Base-by-base conservation (phyloP, 352 stramenopile species). In the Phytophthora kernoviae region DNA sequence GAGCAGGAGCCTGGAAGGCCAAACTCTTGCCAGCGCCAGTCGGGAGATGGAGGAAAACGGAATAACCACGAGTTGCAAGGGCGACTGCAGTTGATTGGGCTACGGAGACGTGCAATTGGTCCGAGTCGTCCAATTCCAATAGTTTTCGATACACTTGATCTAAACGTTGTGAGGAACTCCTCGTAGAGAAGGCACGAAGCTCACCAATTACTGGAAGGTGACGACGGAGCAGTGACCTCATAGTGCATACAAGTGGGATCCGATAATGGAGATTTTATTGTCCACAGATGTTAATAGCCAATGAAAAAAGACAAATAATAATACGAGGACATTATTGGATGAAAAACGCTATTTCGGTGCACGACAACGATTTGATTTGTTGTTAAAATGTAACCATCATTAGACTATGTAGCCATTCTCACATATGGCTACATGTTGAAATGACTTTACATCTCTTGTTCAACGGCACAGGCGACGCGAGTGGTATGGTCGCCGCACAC, bases 1-100 rank as follows among this genome's bases (percentile, higher is more conserved):
- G 63, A 46, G 86, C 82, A 1, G 86, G 84, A 2, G 81, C 64
- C 46, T 94, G 86, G 61, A 92, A 94, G 45, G 81, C 82, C 54
- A 93, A 69, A 54, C 78, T 92, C 72, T 94, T 94, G 65, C 86
- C 86, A 0, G 84, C 81, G 14, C 86, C 86, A 0, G 82, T 94
- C 24, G 81, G 83, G 14, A 93, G 59, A 49, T 92, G 81, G 15
- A 94, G 54, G 24, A 94, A 93, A 14, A 94, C 66, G 0, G 77
- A 89, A 60, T 70, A 91, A 37, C 83, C 83, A 5, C 49, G 51
- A 33, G 63, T 55, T 30, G 82, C 83, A 22, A 70, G 54, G 0
- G 55, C 60, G 21, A 91, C 72, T 11, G 85, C 81, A 0, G 36
- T 65, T 12, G 59, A 47, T 49, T 94, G 85, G 18, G 67, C 69